Evolutionary conservation across 352 stramenopile species (phyloP), one percentile per base, ranked within the genome.

Genomic region (Phytophthora podocarpi): DNA sequence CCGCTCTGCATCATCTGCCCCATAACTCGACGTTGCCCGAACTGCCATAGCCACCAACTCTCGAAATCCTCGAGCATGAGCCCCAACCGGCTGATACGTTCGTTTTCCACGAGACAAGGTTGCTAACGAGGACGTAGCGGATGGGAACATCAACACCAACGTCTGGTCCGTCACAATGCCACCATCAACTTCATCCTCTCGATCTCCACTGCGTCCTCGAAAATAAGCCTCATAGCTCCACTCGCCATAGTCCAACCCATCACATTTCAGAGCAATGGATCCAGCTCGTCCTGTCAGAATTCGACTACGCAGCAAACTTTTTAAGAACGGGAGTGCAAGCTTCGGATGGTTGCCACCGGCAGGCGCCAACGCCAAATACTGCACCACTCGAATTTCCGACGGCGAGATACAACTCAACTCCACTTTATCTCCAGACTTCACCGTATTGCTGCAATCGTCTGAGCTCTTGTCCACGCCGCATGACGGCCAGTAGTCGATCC

Each of bases 171-270:
- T 76, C 24, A 91, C 76, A 20, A 90, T 67, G 18, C 78, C 78
- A 15, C 67, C 67, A 23, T 76, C 61, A 20, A 51, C 20, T 46
- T 40, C 40, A 24, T 13, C 21, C 2, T 42, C 8, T 24, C 24
- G 20, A 42, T 34, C n/a, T 10, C 16, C 15, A 27, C 11, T 59
- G 7, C 57, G 53, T 28, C 67, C 67, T 43, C 62, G 60, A 27
- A 74, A 91, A 51, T 79, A 89, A 1, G 71, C 77, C 10, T 61
- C 46, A 50, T 81, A 91, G 1, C 30, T 64, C 85, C 82, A 93
- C 4, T 51, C 20, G 0, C 85, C 85, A 55, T 93, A 93, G 34
- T 80, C 46, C 7, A 91, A 27, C 20, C 76, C 79, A 28, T 93
- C 74, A 6, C 72, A 59, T 39, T 76, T 46, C 9, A 91, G 28